Base-by-base conservation (phyloP, 2,329 filamentous ascomycete genomes). In the Xylaria sp. region DNA sequence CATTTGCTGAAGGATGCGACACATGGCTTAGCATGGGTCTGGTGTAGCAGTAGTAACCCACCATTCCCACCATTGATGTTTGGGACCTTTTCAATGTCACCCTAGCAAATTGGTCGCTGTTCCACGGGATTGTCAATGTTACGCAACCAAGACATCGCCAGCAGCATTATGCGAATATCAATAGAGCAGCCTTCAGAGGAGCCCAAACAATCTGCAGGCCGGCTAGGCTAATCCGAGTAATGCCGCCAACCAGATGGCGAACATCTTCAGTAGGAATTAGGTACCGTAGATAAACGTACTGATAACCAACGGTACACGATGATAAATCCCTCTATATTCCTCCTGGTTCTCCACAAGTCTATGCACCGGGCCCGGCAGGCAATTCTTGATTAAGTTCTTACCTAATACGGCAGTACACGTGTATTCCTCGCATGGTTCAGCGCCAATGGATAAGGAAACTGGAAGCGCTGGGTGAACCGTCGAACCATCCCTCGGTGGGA, bases 21-120 rank as follows among this genome's bases (percentile, higher is more conserved):
- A 69, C 65, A 69, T 68, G 67, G 67, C 64, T 64, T 25, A 30
- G 36, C 60, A 63, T 60, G 55, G 67, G 53, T 65, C 60, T 43
- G 18, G 43, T 43, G 60, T 63, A 28, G 64, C 43, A 58, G 36
- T 63, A 23, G 61, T 45, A 63, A 65, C 59, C 58, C 53, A 48
- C 52, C 36, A 15, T 48, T 58, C 59, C 58, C 53, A 48, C 52
- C 36, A 15, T 48, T 58, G 45, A 65, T 70, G 65, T 58, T 36
- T 63, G 66, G 68, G 65, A 66, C 62, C 68, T 70, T 70, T 68
- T 68, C 28, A 59, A 66, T 70, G 68, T 34, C 36, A 69, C 67
- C 64, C 55, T 69, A 20, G 50, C 59, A 62, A 23, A 34, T 45
- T 65, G 34, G 25, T 32, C 18, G n/a, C 41, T 39, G 61, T 36